A percentile compares a stretch with the other conserved stretches of the same genome.
phyloP scores from a whole-genome alignment of 306 rosid genomes.

The Ceratonia siliqua region DNA sequence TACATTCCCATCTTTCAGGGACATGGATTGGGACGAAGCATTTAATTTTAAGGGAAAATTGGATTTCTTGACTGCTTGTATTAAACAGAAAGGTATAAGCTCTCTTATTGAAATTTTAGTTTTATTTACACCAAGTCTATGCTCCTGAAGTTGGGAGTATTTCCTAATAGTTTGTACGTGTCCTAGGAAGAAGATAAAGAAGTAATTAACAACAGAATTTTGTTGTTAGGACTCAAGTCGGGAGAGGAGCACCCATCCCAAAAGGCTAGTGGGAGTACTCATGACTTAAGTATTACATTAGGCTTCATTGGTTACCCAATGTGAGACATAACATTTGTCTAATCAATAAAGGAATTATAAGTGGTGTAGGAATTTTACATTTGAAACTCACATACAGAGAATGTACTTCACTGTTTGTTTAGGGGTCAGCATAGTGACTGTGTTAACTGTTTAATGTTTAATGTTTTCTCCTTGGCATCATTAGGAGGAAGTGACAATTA shows the following conservation, averaged over 20 bases:
- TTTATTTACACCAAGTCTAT: neutral
- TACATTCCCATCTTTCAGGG: slow-evolving; percentile 41
- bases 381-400: neutral
- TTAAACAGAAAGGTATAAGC: slow-evolving; percentile 59
- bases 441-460: neutral
- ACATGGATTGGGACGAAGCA: slow-evolving; percentile 71
- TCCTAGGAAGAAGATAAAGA: neutral
- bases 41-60: slow-evolving; percentile 55
- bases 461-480: neutral
- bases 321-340: too few relatives aligned
- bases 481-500: neutral
- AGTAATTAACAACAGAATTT: neutral
- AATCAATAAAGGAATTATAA: slow-evolving; percentile 10
- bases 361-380: neutral
- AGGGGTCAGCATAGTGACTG: neutral
- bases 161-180: neutral
- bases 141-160: neutral
- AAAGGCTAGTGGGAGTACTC: too few relatives aligned
- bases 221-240: too few relatives aligned
- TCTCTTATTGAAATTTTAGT: neutral
- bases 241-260: too few relatives aligned
- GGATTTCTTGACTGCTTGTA: slow-evolving; percentile 62
- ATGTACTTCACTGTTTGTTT: slow-evolving; percentile 1
- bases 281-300: too few relatives aligned
- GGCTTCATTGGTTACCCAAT: too few relatives aligned